A percentile compares a stretch with the other conserved stretches of the same genome.
Evolutionary conservation across 345 rosid species (phyloP).

Genomic region (Euphorbia pulcherrima): DNA sequence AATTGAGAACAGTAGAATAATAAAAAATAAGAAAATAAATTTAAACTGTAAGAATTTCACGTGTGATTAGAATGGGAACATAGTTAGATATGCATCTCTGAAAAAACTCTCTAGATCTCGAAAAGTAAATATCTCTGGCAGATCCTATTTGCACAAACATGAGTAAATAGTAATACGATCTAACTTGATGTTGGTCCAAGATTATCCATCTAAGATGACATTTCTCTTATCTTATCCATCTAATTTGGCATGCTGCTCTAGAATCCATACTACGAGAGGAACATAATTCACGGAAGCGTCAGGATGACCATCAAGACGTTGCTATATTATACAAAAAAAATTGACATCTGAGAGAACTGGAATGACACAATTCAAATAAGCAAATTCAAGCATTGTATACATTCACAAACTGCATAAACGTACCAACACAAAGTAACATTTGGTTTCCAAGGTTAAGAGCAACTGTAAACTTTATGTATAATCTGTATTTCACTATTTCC

Average conservation of each 20-base stretch:
- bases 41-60: not conserved
- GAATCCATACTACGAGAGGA: not conserved
- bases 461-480: not conserved
- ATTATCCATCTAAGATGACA: not conserved
- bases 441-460: not conserved
- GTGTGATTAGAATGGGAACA: not conserved
- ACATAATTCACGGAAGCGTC: not conserved
- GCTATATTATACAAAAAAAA: not conserved
- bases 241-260: not conserved
- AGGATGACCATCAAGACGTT: not conserved
- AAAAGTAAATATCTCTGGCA: not conserved
- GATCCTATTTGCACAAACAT: not conserved
- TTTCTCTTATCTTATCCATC: not conserved
- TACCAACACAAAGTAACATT: not conserved
- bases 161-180: too few species aligned
- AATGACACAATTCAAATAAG: not conserved
- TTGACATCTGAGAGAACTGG: not conserved
- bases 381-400: too few species aligned
- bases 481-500: not conserved
- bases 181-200: too few species aligned
- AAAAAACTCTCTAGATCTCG: not conserved
- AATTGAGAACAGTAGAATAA: not conserved
- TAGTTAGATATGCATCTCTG: not conserved
- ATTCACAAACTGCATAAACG: not conserved
- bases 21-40: conserved; percentile 1